Evolutionary conservation across 169 alveolate species (phyloP), one percentile per base, ranked within the genome.

Genomic region (Toxoplasma gondii): DNA sequence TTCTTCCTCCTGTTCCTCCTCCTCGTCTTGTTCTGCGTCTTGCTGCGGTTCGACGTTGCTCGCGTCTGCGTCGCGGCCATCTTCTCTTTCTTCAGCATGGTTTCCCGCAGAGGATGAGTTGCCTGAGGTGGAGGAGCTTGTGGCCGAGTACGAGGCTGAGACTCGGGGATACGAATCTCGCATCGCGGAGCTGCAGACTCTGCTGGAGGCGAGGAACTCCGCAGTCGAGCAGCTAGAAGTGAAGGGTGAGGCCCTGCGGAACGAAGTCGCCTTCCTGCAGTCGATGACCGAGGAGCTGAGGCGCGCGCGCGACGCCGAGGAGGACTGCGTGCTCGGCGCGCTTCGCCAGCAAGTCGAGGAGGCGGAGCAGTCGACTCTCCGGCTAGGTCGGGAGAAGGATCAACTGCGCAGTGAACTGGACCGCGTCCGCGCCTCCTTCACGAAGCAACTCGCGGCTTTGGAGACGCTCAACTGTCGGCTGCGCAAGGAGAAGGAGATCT

Each of bases 231-330:
- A 41, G 16, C 64, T 82, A 22, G 90, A 82, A 24, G 90, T 82
- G 67, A 82, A 82, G 90, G 90, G 90, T 4, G 90, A 82, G 64
- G 90, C 90, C 17, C 36, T 82, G 67, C 90, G 90, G 16, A 82
- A 82, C 36, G 90, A 82, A 24, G 41, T 82, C 27, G 90, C 90
- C 17, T 82, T 82, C 41, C 67, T 82, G 29, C 90, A 41, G 67
- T 82, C 90, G 41, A 12, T 82, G 53, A 82, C 53, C 9, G 90
- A 82, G 58, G 90, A 82, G 67, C 36, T 82, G 90, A 38, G 41
- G 64, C 4, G 41, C 39, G 38, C 54, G 43, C 53, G 67, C 17
- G 64, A 17, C 53, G 90, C n/a, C 16, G 90, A 38, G 27, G 90
- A 82, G 27, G 90, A 39, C 17, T 7, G 27, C 39, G 5, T 82